Evolutionary conservation across 225 moss, liverwort and hornwort genomes (phyloP).

Genomic region (Straminergon stramineum): DNA sequence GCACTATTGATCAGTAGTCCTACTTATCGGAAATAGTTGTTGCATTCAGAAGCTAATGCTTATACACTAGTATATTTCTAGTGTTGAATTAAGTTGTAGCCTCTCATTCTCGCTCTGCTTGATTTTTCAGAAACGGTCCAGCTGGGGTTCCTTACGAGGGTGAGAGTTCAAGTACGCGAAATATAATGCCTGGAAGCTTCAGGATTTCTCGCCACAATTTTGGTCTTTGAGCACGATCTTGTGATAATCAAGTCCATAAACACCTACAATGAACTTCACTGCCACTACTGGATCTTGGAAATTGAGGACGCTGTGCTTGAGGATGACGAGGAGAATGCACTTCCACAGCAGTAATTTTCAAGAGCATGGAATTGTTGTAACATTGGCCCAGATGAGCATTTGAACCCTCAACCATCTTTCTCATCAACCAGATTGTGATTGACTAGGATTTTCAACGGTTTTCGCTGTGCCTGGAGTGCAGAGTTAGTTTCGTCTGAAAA

Average conservation of each 20-base stretch:
- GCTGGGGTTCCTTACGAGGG: conserved; percentile 50
- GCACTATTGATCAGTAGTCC: neutral
- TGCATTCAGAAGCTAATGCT: neutral
- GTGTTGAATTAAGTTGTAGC: neutral
- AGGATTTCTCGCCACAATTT: neutral
- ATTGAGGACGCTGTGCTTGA: neutral
- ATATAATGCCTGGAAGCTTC: neutral
- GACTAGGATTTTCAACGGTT: neutral
- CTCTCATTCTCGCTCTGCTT: neutral
- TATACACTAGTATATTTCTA: neutral
- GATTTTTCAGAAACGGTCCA: conserved; percentile 34
- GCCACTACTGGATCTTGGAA: neutral
- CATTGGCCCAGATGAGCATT: neutral
- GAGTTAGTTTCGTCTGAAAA: neutral
- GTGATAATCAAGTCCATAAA: neutral
- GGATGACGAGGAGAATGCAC: neutral
- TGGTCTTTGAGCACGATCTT: neutral
- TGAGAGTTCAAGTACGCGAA: neutral
- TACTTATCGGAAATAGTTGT: neutral
- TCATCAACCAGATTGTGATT: neutral
- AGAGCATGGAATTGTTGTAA: neutral
- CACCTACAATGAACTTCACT: neutral
- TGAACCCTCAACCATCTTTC: neutral
- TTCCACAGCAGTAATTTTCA: neutral
- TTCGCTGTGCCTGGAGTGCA: neutral